These are phyloP conservation scores for Penicillium sp. DNA, from an alignment of 2,329 filamentous ascomycete genomes.

Conservation along the genomic window DNA sequence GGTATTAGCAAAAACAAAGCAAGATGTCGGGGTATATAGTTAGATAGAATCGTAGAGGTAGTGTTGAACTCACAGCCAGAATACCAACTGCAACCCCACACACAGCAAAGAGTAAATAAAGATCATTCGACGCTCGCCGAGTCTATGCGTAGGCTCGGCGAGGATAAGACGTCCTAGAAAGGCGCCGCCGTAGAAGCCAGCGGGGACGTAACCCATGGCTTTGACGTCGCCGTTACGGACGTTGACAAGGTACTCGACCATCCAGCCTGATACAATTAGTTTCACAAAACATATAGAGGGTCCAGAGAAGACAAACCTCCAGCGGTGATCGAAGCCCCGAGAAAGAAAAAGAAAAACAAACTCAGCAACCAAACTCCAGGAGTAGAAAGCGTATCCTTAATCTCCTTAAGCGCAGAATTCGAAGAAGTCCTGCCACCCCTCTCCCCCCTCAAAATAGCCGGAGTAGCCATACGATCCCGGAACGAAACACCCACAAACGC, in stretches of 20 bases:
- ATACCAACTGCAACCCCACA: conserved; percentile 57
- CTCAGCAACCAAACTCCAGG: conserved; percentile 57
- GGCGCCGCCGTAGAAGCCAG: conserved; percentile 59
- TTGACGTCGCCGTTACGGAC: conserved; percentile 59
- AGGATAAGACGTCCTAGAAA: conserved; percentile 59
- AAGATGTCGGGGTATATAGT: neutral
- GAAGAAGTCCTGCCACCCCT: neutral
- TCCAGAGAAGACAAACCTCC: conserved; percentile 28
- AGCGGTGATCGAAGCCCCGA: conserved; percentile 58
- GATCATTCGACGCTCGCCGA: conserved; percentile 60
- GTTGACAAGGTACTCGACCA: conserved; percentile 63
- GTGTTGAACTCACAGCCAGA: conserved; percentile 51
- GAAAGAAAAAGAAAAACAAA: conserved; percentile 64
- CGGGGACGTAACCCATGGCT: conserved; percentile 62
- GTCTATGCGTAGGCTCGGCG: conserved; percentile 59
- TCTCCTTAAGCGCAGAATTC: conserved; percentile 23
- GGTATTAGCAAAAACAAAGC: neutral
- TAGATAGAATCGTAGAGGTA: neutral
- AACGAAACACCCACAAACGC: conserved; percentile 52
- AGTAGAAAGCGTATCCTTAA: conserved; percentile 24
- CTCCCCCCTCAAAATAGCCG: neutral
- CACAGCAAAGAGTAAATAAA: conserved; percentile 55
- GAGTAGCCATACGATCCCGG: conserved; percentile 37
- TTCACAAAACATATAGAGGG: neutral
- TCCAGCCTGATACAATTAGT: conserved; percentile 51